Percentiles rank a stretch among this genome's conserved stretches.
Conservation (phyloP, 305 asterid genomes). For the Fraxinus sp. region DNA sequence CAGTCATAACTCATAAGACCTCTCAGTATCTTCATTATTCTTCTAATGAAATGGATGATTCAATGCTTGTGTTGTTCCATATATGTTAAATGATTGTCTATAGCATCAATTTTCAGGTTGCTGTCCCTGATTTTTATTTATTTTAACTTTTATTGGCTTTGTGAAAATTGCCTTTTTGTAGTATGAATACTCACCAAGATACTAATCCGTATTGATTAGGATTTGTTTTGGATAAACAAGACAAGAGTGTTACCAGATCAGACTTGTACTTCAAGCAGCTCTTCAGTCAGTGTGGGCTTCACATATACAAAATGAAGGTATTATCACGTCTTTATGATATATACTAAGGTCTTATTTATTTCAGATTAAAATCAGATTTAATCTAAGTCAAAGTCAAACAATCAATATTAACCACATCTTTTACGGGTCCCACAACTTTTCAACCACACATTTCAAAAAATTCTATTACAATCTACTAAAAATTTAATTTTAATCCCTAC, state of each 20-base stretch:
- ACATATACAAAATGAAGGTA: conserved; percentile 72
- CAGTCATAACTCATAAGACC: not conserved
- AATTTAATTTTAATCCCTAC: too few species aligned
- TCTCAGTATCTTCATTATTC: not conserved
- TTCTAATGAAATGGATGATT: not conserved
- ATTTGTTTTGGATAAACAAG: conserved; percentile 82
- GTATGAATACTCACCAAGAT: not conserved
- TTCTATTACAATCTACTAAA: too few species aligned
- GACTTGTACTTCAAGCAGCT: conserved; percentile 85
- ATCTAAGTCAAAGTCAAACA: too few species aligned
- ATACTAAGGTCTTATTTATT: too few species aligned
- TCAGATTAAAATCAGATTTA: too few species aligned
- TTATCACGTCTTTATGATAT: not conserved
- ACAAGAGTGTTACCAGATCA: conserved; percentile 92
- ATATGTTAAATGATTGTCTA: not conserved
- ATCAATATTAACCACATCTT: too few species aligned
- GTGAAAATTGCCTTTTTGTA: not conserved
- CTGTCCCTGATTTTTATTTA: not conserved
- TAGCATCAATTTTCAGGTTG: not conserved
- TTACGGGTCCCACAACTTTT: too few species aligned
- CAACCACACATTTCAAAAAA: too few species aligned
- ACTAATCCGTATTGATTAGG: conserved; percentile 39
- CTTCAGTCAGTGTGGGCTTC: conserved; percentile 70
- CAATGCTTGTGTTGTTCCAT: not conserved
- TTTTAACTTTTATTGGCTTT: not conserved